Evolutionary conservation across 495 filamentous ascomycete species (phyloP).

Genomic region (Darksidea phi): DNA sequence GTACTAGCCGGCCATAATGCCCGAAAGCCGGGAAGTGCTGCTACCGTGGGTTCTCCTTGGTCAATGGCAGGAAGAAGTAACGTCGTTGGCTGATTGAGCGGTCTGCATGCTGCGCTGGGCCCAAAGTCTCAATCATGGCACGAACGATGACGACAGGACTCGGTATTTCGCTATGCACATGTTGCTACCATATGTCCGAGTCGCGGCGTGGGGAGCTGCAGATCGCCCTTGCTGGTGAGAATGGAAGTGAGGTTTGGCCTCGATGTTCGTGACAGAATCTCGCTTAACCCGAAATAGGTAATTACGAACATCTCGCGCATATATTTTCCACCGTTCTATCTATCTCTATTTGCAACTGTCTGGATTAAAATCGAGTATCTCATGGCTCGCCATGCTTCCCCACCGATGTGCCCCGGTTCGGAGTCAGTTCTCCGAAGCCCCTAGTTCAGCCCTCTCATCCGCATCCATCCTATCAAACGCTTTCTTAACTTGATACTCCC

Average conservation of each 20-base stretch:
- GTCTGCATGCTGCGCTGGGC: neutral
- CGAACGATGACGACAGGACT: neutral
- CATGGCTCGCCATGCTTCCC: neutral
- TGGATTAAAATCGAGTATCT: neutral
- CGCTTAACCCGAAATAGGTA: slow-evolving; percentile 15
- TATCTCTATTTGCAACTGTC: neutral
- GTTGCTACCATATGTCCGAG: neutral
- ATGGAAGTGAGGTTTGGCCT: slow-evolving; percentile 9
- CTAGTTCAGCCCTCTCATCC: slow-evolving; percentile 51
- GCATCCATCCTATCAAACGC: slow-evolving; percentile 76
- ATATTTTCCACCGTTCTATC: neutral
- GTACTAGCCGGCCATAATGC: slow-evolving; percentile 13
- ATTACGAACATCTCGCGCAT: slow-evolving; percentile 10
- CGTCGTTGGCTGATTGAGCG: neutral
- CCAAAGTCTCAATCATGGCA: too few species aligned
- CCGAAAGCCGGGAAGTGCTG: neutral
- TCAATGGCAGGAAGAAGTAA: neutral
- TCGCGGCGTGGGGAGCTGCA: slow-evolving; percentile 22
- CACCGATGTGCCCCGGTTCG: slow-evolving; percentile 9
- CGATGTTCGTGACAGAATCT: neutral
- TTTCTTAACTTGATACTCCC: slow-evolving; percentile 72
- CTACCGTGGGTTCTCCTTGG: neutral
- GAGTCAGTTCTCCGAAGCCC: slow-evolving; percentile 22
- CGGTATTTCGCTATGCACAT: neutral
- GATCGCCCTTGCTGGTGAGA: neutral